Percentiles rank a stretch among this genome's conserved stretches.
phyloP scores from a whole-genome alignment of 2,329 filamentous ascomycete genomes.

The Phaeosphaeriaceae sp. region DNA sequence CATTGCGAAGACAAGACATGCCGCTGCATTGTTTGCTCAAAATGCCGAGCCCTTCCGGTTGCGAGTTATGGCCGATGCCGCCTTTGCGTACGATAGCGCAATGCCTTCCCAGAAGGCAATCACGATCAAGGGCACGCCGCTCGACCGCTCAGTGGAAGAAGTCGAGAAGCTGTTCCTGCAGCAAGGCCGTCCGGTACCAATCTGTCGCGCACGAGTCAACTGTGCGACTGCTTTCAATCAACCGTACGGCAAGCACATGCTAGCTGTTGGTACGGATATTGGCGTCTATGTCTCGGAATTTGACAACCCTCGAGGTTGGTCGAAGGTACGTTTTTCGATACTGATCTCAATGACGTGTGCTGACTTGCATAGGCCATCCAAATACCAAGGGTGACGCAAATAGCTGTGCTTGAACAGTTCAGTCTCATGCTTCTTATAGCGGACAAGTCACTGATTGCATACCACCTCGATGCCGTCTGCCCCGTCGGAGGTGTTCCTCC shows the following conservation, averaged over 20 bases:
- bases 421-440: conserved; percentile 90
- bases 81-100: conserved; percentile 81
- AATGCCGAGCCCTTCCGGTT: conserved; percentile 96
- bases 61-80: conserved; percentile 88
- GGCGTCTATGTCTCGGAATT: conserved; percentile 91
- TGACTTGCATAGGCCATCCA: conserved; percentile 72
- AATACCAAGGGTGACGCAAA: conserved; percentile 82
- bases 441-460: conserved; percentile 89
- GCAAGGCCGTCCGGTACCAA: conserved; percentile 73
- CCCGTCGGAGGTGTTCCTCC: conserved; percentile 63
- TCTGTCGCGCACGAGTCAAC: conserved; percentile 88
- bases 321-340: conserved; percentile 67
- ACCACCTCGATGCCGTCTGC: conserved; percentile 86
- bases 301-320: conserved; percentile 90
- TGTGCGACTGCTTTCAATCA: conserved; percentile 89
- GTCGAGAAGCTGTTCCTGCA: conserved; percentile 76
- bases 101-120: conserved; percentile 66
- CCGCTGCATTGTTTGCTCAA: conserved; percentile 85
- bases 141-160: conserved; percentile 89
- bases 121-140: conserved; percentile 85
- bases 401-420: conserved; percentile 94
- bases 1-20: conserved; percentile 92
- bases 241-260: conserved; percentile 82
- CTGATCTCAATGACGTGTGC: not conserved
- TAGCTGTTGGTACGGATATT: conserved; percentile 93